Evolutionary conservation across 2,329 filamentous ascomycete genomes (phyloP).

Genomic region (Exophiala dermatitidis): DNA sequence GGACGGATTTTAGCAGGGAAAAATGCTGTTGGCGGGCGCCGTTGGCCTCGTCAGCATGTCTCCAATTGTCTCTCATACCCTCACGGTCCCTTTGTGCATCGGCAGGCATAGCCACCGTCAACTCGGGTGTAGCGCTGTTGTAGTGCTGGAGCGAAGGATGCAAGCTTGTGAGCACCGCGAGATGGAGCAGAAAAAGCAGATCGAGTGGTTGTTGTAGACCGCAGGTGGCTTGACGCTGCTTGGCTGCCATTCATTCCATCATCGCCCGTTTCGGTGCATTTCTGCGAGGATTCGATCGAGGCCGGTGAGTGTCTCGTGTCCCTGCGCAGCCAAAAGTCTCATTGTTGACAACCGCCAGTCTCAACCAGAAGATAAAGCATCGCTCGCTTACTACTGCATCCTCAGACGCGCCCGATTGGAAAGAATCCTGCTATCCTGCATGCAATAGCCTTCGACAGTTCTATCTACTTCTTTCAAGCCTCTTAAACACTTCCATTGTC

Average conservation of each 20-base stretch:
- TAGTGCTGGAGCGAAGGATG: not conserved
- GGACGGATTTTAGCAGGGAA: not conserved
- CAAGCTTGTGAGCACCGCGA: not conserved
- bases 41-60: not conserved
- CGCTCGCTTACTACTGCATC: not conserved
- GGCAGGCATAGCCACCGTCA: too few relatives aligned
- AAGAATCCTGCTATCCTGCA: not conserved
- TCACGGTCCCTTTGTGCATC: too few relatives aligned
- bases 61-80: not conserved
- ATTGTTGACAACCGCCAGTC: not conserved
- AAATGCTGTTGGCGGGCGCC: not conserved
- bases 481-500: constrained; percentile 5
- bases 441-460: not conserved
- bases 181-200: not conserved
- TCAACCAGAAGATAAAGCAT: not conserved
- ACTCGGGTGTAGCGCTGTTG: not conserved
- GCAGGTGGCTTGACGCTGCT: not conserved
- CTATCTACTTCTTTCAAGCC: constrained; percentile 1
- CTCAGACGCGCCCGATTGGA: not conserved
- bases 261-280: not conserved
- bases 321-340: not conserved
- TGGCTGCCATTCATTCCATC: not conserved
- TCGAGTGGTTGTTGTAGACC: not conserved
- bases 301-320: not conserved
- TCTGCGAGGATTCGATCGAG: not conserved